A percentile compares a stretch with the other conserved stretches of the same genome.
Evolutionary conservation across 768 basidiomycete genomes (phyloP).

Genomic region (Stropharia rugosoannulata): DNA sequence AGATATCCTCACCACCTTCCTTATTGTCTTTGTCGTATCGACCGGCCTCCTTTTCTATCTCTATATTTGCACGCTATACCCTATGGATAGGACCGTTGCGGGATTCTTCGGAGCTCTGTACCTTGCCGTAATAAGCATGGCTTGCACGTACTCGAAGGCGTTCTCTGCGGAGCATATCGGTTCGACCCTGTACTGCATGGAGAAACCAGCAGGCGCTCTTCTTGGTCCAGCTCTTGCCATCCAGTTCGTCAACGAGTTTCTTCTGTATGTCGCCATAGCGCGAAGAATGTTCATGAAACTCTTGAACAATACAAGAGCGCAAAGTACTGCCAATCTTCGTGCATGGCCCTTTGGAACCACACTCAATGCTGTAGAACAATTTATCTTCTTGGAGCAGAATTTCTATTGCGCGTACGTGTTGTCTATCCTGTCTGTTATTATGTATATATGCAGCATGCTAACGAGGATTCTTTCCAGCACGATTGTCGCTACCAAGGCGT

Average conservation of each 20-base stretch:
- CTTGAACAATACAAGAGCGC: not conserved
- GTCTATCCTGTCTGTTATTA: not conserved
- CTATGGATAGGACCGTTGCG: not conserved
- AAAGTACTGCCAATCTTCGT: not conserved
- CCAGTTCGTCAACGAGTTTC: constrained; percentile 7
- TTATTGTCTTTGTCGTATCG: constrained; percentile 4
- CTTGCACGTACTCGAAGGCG: not conserved
- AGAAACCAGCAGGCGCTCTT: not conserved
- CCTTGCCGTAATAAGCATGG: constrained; percentile 3
- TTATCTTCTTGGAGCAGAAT: constrained; percentile 6
- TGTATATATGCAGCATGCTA: too few relatives aligned
- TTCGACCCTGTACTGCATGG: constrained; percentile 8
- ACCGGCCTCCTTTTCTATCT: constrained; percentile 13
- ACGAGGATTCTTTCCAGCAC: not conserved
- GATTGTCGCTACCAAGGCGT: constrained; percentile 5
- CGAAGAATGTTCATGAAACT: constrained; percentile 2
- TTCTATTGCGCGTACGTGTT: constrained; percentile 10
- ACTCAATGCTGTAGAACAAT: not conserved
- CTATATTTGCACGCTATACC: constrained; percentile 7
- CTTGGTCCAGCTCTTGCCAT: constrained; percentile 2
- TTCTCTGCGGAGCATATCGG: constrained; percentile 6
- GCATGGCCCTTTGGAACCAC: not conserved
- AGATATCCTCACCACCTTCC: constrained; percentile 1
- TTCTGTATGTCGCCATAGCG: constrained; percentile 8
- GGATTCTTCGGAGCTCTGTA: constrained; percentile 5